Percentiles rank a stretch among this genome's conserved stretches.
Evolutionary conservation across 768 basidiomycete genomes (phyloP).

Genomic region (Dacryopinax primogenitus): DNA sequence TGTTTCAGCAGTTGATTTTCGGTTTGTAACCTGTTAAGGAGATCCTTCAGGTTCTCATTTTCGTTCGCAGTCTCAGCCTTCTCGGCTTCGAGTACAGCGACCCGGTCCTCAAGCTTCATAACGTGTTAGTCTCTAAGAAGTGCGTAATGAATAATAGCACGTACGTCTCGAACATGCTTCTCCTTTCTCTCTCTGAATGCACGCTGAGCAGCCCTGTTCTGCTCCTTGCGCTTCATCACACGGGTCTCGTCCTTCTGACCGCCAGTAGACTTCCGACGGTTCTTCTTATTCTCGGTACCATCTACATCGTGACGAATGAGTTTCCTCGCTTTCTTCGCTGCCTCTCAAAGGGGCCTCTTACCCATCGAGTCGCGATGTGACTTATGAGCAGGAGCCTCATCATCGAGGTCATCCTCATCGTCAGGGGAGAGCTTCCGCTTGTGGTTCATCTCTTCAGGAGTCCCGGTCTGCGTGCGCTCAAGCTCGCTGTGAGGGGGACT

Average conservation of each 20-base stretch:
- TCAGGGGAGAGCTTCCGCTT: conserved; percentile 17
- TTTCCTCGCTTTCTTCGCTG: conserved; percentile 12
- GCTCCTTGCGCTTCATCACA: conserved; percentile 82
- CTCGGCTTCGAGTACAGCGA: conserved; percentile 73
- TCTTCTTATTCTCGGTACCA: conserved; percentile 19
- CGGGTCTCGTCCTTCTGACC: conserved; percentile 53
- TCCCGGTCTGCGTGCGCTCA: conserved; percentile 19
- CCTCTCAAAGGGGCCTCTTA: conserved; percentile 5
- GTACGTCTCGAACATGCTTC: conserved; percentile 89
- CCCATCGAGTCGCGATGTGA: conserved; percentile 44
- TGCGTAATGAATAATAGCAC: conserved; percentile 27
- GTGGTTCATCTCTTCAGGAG: conserved; percentile 28
- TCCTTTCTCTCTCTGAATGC: conserved; percentile 97
- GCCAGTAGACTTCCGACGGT: conserved; percentile 21
- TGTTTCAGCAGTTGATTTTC: conserved; percentile 79
- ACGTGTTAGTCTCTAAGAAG: too few species aligned
- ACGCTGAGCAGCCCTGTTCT: conserved; percentile 92
- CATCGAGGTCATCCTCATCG: conserved; percentile 41
- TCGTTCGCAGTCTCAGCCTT: conserved; percentile 59
- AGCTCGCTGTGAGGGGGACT: conserved; percentile 44
- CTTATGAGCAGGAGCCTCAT: conserved; percentile 51
- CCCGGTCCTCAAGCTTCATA: conserved; percentile 74
- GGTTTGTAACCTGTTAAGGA: conserved; percentile 68
- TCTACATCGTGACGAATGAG: conserved; percentile 6
- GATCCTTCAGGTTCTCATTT: conserved; percentile 80